Percentiles rank a stretch among this genome's conserved stretches.
These are phyloP conservation scores for Neospora caninum DNA, from an alignment of 169 alveolate species.

Conservation along the genomic window DNA sequence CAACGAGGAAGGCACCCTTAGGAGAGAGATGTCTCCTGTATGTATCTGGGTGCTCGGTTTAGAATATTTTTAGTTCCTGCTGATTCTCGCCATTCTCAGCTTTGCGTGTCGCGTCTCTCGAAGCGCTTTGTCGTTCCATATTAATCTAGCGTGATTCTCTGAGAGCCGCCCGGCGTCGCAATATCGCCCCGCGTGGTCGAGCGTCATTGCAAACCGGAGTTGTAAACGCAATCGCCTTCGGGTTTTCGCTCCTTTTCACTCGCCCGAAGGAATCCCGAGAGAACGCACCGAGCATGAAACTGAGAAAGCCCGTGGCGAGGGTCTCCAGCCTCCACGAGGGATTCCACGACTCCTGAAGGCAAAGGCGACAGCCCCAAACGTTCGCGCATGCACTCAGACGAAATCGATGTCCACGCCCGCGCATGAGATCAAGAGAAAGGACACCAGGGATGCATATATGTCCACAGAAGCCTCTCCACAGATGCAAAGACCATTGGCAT, in stretches of 20 bases:
- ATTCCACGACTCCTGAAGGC: conserved; percentile 71
- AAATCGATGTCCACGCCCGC: background rate
- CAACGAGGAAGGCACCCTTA: too few relatives aligned
- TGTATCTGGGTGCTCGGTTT: too few relatives aligned
- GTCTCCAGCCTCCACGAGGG: conserved; percentile 75
- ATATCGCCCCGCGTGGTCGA: too few relatives aligned
- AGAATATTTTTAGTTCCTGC: too few relatives aligned
- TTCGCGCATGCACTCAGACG: background rate
- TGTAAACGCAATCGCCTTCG: too few relatives aligned
- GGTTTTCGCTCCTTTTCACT: background rate
- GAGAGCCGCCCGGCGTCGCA: too few relatives aligned
- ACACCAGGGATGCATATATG: background rate
- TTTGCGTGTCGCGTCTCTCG: too few relatives aligned
- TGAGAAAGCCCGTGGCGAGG: conserved; percentile 45
- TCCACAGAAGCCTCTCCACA: background rate
- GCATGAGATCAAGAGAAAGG: background rate
- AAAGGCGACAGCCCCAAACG: background rate
- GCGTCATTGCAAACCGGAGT: too few relatives aligned
- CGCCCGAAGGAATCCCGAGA: background rate
- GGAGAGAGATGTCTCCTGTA: too few relatives aligned
- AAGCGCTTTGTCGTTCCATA: too few relatives aligned
- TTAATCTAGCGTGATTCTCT: too few relatives aligned
- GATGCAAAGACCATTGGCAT: background rate
- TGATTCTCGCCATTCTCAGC: too few relatives aligned
- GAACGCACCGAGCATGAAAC: conserved; percentile 43